Conservation (phyloP, 805 yeast species). For the Wickerhamomyces rabaulensis region DNA sequence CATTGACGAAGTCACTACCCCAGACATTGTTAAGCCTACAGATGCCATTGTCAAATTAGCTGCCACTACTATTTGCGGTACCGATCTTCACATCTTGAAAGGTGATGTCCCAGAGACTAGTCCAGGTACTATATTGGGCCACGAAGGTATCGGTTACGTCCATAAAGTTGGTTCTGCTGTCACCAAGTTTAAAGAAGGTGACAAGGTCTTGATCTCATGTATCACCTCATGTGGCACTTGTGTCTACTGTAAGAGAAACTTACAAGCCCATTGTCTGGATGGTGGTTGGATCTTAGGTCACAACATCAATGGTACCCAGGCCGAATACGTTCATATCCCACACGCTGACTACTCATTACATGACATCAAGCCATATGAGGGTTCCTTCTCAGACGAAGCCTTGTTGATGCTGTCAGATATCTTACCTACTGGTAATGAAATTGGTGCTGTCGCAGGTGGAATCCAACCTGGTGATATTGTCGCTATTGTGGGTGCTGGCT, state of each 20-base stretch:
- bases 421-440: conserved; percentile 63
- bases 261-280: conserved; percentile 56
- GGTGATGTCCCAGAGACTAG: conserved; percentile 54
- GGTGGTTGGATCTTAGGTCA: conserved; percentile 54
- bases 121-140: conserved; percentile 50
- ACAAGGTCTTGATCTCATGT: conserved; percentile 59
- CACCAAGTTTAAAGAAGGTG: conserved; percentile 46
- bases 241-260: conserved; percentile 46
- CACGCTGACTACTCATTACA: conserved; percentile 37
- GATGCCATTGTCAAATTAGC: conserved; percentile 54
- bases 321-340: conserved; percentile 55
- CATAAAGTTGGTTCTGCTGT: conserved; percentile 45
- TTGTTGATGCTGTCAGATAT: conserved; percentile 59
- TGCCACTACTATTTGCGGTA: conserved; percentile 60
- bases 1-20: conserved; percentile 35
- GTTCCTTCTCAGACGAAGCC: conserved; percentile 40
- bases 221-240: conserved; percentile 58
- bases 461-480: conserved; percentile 51
- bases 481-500: conserved; percentile 64
- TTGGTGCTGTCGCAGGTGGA: conserved; percentile 54
- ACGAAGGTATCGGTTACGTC: conserved; percentile 56
- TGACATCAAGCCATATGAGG: conserved; percentile 26
- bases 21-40: conserved; percentile 38
- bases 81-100: conserved; percentile 56
- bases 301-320: conserved; percentile 63